phyloP scores from a whole-genome alignment of 768 basidiomycete species.

The Agaricus subrufescens region DNA sequence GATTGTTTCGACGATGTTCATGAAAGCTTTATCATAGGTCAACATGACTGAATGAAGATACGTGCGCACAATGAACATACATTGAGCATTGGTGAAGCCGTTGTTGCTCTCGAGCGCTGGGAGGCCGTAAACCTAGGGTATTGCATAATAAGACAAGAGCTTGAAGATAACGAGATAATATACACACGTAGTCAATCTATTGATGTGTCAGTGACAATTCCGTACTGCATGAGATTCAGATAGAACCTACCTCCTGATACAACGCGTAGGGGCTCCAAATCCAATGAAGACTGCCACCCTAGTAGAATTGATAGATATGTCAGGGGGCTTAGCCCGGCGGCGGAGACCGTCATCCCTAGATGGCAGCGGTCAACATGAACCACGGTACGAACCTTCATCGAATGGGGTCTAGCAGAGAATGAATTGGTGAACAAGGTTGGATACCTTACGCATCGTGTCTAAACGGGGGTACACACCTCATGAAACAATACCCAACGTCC shows the following conservation, averaged over 20 bases:
- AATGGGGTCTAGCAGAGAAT: constrained; percentile 56
- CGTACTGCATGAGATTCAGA: neutral
- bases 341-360: neutral
- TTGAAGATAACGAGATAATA: neutral
- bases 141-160: neutral
- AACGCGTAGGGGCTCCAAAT: constrained; percentile 82
- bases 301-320: neutral
- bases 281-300: constrained; percentile 89
- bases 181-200: constrained; percentile 32
- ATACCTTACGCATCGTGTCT: neutral
- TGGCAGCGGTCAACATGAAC: neutral
- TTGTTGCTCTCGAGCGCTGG: constrained; percentile 57
- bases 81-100: constrained; percentile 85
- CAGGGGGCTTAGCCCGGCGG: neutral
- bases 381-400: constrained; percentile 50
- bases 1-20: constrained; percentile 78
- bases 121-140: constrained; percentile 63
- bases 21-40: constrained; percentile 42
- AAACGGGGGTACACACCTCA: constrained; percentile 46
- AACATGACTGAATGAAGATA: neutral
- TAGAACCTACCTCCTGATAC: constrained; percentile 57
- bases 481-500: constrained; percentile 80
- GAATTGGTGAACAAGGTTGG: constrained; percentile 1
- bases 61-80: constrained; percentile 33
- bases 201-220: neutral